These are phyloP conservation scores for Volvox africanus DNA, from an alignment of 139 green algal species.

Conservation along the genomic window DNA sequence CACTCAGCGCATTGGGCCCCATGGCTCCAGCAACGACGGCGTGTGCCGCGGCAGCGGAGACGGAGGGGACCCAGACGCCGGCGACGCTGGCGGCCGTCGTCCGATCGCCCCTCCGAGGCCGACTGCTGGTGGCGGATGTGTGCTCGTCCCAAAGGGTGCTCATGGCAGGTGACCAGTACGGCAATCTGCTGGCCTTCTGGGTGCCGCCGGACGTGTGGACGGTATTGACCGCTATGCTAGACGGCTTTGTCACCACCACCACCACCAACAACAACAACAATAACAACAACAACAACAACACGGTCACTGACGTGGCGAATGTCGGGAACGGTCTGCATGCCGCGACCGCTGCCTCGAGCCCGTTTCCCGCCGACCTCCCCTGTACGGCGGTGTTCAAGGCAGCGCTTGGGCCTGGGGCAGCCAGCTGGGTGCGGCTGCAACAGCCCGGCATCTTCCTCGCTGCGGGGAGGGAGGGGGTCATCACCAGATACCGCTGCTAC, in stretches of 20 bases:
- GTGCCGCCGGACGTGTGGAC: neutral
- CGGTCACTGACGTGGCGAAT: too few relatives aligned
- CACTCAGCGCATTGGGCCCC: too few relatives aligned
- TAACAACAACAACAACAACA: neutral
- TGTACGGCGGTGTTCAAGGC: slow-evolving; percentile 7
- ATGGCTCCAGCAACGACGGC: neutral
- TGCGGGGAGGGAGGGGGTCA: slow-evolving; percentile 21
- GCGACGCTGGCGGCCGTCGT: slow-evolving; percentile 21
- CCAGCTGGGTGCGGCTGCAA: slow-evolving; percentile 31
- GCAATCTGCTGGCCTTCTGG: slow-evolving; percentile 35
- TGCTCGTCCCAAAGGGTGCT: neutral
- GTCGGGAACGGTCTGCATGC: neutral
- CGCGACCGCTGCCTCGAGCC: neutral
- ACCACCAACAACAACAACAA: neutral
- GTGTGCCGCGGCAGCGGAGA: neutral
- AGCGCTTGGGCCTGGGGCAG: neutral
- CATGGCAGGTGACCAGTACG: slow-evolving; percentile 49
- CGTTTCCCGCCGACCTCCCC: neutral
- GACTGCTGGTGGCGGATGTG: slow-evolving; percentile 32
- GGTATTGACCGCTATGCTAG: neutral
- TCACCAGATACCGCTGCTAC: neutral
- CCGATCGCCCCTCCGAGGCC: slow-evolving; percentile 1
- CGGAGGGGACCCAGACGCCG: neutral
- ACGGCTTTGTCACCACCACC: neutral
- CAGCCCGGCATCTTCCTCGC: neutral